These are phyloP conservation scores for Pseudozyma flocculosa DNA, from an alignment of 1,284 basidiomycete species.

Conservation along the genomic window DNA sequence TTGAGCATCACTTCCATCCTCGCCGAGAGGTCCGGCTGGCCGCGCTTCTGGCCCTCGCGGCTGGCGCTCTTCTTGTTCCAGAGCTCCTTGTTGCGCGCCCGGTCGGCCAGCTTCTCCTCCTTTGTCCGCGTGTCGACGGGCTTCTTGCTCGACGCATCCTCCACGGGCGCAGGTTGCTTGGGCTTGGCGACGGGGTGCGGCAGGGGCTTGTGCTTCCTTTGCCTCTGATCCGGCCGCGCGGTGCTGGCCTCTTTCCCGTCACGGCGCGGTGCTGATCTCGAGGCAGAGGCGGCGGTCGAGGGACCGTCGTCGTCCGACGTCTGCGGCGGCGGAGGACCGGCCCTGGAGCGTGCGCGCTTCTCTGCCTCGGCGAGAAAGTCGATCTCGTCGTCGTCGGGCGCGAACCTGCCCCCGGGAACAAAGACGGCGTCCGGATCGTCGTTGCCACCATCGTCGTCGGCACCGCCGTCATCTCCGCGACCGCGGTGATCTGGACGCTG, in stretches of 20 bases:
- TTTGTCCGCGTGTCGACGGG: conserved; percentile 23
- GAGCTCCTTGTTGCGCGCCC: conserved; percentile 37
- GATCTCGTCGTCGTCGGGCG: conserved; percentile 25
- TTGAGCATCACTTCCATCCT: conserved; percentile 56
- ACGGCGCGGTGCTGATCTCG: too few relatives aligned
- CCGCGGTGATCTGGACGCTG: conserved; percentile 7
- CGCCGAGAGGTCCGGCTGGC: conserved; percentile 54
- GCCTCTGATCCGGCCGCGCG: conserved; percentile 10
- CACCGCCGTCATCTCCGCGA: conserved; percentile 3
- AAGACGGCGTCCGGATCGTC: conserved; percentile 12
- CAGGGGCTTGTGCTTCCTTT: conserved; percentile 20
- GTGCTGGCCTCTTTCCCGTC: conserved; percentile 20
- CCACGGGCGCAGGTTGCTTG: not conserved
- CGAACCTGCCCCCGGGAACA: conserved; percentile 22
- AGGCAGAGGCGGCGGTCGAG: too few relatives aligned
- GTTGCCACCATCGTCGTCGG: conserved; percentile 16
- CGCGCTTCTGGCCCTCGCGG: conserved; percentile 37
- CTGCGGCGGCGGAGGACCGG: not conserved
- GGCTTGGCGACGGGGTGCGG: conserved; percentile 25
- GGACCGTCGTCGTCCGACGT: too few relatives aligned
- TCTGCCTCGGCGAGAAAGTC: conserved; percentile 5
- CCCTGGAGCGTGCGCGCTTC: too few relatives aligned
- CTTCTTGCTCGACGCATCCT: conserved; percentile 2
- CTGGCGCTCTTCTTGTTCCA: conserved; percentile 53
- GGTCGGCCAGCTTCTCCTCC: conserved; percentile 40